Base-by-base conservation (phyloP, 768 basidiomycete genomes). In the Trametes sanguinea region DNA sequence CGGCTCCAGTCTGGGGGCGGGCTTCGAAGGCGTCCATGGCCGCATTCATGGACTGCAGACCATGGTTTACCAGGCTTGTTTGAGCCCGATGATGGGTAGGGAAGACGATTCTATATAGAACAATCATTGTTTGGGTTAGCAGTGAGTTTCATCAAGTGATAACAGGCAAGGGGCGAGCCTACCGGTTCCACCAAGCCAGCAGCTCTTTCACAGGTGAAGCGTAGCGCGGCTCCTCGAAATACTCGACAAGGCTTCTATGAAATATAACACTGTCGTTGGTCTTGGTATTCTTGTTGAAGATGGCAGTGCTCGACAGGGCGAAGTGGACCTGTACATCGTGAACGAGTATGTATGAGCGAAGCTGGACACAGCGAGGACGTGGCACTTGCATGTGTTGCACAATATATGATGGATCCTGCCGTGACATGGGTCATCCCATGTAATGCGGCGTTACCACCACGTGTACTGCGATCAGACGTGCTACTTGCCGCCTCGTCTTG, bases 221-320 rank as follows among this genome's bases (percentile, higher is more conserved):
- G 37, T 37, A 27, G 11, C 5, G 11, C 6, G 51, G 37, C 17
- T 53, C 37, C 39, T 53, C 51, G 22, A 53, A 53, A 37, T n/a
- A 53, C 8, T 22, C 22, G 37, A 53, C 22, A 11, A 53, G 51
- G 39, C 17, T 27, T 6, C 17, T 42, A 9, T 53, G n/a, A 37
- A 53, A 53, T 35, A 40, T 13, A 42, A 53, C 9, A 6, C 33
- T 53, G 39, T 53, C 37, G 39, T 53, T 53, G 17, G 35, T 40
- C 22, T 42, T 40, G 17, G 22, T 40, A 35, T 53, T 53, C 51
- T 53, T 53, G 39, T 53, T 53, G 51, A 53, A 53, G 2, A 53
- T 35, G 17, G 51, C 22, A 1, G 37, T 16, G 3, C 33, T 39
- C 6, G 51, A 53, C 1, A 53, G 51, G 8, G 51, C 51, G 37